Conservation (phyloP, 2,329 filamentous ascomycete species). For the Bipolaris gigantea region DNA sequence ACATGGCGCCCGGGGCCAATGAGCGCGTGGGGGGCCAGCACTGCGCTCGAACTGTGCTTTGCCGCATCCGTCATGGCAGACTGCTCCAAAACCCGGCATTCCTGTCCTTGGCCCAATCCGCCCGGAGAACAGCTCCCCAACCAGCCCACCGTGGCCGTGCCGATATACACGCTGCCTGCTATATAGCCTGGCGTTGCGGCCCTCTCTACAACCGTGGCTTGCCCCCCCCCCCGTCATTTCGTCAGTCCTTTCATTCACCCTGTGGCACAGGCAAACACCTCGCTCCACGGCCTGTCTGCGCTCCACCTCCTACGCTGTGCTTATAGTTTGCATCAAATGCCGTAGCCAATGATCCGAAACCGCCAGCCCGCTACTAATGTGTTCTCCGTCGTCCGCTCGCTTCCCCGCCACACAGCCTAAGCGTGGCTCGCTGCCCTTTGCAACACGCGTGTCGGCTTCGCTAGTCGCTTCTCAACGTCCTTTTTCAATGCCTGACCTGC, state of each 20-base stretch:
- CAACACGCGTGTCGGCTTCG: not conserved
- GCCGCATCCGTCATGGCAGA: slow-evolving; percentile 19
- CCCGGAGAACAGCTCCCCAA: not conserved
- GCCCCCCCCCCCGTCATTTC: not conserved
- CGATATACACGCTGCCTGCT: slow-evolving; percentile 2
- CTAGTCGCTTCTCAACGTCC: not conserved
- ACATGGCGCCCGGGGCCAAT: slow-evolving; percentile 26
- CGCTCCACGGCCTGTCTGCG: not conserved
- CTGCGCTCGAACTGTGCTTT: slow-evolving; percentile 34
- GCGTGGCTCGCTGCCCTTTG: not conserved
- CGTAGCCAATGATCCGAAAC: not conserved
- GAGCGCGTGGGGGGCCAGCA: slow-evolving; percentile 16
- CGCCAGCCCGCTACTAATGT: not conserved
- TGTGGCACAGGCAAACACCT: too few relatives aligned
- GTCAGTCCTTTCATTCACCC: too few relatives aligned
- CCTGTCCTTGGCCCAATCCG: not conserved
- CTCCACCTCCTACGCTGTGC: not conserved
- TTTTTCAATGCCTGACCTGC: not conserved
- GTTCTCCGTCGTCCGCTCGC: not conserved
- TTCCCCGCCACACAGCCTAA: not conserved
- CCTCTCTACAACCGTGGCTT: not conserved
- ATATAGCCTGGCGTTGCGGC: slow-evolving; percentile 1
- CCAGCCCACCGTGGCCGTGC: slow-evolving; percentile 3
- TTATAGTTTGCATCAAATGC: slow-evolving; percentile 2
- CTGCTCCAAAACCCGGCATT: slow-evolving; percentile 7